These are phyloP conservation scores for Spraguea lophii DNA, from an alignment of 371 early-diverging fungal species.

Conservation along the genomic window DNA sequence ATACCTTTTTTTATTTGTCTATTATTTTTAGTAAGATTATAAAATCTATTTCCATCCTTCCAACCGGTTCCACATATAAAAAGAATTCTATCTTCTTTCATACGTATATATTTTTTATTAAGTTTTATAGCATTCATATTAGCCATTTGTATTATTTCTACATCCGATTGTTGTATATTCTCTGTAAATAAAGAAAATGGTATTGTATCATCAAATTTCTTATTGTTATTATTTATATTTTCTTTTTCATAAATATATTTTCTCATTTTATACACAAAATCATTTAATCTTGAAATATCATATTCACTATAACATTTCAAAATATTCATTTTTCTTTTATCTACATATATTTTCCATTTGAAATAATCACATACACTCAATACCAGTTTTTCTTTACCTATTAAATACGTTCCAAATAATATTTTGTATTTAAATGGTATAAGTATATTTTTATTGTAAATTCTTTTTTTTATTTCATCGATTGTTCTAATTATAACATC, in stretches of 20 bases:
- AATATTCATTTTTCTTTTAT: constrained; percentile 1
- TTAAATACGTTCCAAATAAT: constrained; percentile 4
- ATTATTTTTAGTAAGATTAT: not conserved
- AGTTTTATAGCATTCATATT: not conserved
- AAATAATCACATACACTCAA: constrained; percentile 9
- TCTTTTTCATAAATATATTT: not conserved
- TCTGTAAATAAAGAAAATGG: not conserved
- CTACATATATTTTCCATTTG: not conserved
- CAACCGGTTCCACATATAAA: constrained; percentile 17
- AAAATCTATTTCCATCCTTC: constrained; percentile 2
- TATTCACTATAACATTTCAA: constrained; percentile 3
- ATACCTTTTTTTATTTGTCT: constrained; percentile 12
- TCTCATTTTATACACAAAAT: not conserved
- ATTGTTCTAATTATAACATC: not conserved
- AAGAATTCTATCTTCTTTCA: not conserved
- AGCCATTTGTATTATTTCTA: not conserved
- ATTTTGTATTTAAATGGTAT: constrained; percentile 5
- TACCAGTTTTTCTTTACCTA: constrained; percentile 23
- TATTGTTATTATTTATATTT: not conserved
- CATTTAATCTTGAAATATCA: constrained; percentile 3
- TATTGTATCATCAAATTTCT: not conserved
- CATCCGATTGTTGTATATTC: not conserved
- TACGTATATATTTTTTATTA: not conserved
- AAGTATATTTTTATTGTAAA: not conserved
- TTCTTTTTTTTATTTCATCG: not conserved